Evolutionary conservation across 257 asterid genomes (phyloP), one percentile per base, ranked within the genome.

Genomic region (Galeopsis tetrahit): DNA sequence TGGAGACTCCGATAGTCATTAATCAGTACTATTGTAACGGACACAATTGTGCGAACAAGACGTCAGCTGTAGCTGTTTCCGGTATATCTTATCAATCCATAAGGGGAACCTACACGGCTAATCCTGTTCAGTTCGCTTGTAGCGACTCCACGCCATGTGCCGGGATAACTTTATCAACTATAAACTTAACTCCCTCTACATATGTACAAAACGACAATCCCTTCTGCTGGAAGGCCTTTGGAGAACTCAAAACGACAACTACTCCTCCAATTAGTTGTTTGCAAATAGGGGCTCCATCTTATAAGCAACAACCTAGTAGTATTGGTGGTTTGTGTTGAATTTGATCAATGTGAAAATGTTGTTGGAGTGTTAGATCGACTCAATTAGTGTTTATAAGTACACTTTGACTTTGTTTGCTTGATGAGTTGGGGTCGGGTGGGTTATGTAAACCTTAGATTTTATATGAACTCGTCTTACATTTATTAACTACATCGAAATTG

Each of bases 21-120:
- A 86, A 84, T 74, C 92, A 86, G 8, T 82, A 74, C 75, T 86
- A 82, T n/a, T 80, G 84, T 74, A 42, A 80, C 38, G 77, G 81
- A 6, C 63, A 79, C 56, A 72, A 58, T 0, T 86, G 90, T 17
- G 42, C 70, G 0, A 84, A 84, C 75, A 75, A 75, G 17, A 80
- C 89, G 9, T 78, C 86, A 6, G 79, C 87, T 0, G 85, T 84
- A 38, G 81, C 86, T 3, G 51, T 86, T 6, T 64, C 82, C 0
- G 78, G 74, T 7, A 43, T 86, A 3, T 74, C 84, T 0, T 83
- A 80, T 73, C 84, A 75, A 17, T 79, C 80, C 68, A 75, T 86
- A 59, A 82, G 69, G 68, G 92, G 92, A 46, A 82, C 85, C 1
- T 86, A 80, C 70, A 71, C 84, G 0, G 10, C 4, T 0, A 62